phyloP scores from a whole-genome alignment of 257 asterid species.

The Marsdenia floribunda region DNA sequence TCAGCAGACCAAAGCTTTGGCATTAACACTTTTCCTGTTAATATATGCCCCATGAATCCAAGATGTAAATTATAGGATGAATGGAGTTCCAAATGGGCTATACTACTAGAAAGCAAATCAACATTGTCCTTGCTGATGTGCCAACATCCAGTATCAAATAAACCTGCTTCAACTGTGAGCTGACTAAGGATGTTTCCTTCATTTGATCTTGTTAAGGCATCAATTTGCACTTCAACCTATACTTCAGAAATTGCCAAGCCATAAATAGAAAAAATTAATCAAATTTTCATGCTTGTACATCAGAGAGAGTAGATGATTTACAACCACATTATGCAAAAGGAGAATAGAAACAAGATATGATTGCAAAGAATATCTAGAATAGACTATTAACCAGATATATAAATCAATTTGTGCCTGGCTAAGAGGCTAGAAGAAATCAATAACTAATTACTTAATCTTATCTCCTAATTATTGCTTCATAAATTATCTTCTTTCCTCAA shows the following conservation, averaged over 20 bases:
- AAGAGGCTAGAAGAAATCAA: background rate
- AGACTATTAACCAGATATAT: background rate
- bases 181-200: conserved; percentile 40
- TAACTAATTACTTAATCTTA: background rate
- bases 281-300: background rate
- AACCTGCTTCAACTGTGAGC: conserved; percentile 74
- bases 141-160: conserved; percentile 61
- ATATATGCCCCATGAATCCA: conserved; percentile 76
- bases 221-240: conserved; percentile 88
- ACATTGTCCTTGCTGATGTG: conserved; percentile 30
- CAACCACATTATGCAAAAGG: background rate
- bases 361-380: background rate
- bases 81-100: conserved; percentile 46
- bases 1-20: conserved; percentile 97
- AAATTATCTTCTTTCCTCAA: background rate
- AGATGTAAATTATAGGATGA: conserved; percentile 47
- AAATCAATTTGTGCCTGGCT: background rate
- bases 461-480: background rate
- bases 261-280: background rate
- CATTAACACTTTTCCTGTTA: conserved; percentile 56
- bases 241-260: background rate
- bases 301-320: background rate
- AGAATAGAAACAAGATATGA: background rate
- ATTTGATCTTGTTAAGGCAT: conserved; percentile 39
- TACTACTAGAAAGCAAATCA: conserved; percentile 48